phyloP scores from a whole-genome alignment of 83 land plant genomes.

The Picea abies region DNA sequence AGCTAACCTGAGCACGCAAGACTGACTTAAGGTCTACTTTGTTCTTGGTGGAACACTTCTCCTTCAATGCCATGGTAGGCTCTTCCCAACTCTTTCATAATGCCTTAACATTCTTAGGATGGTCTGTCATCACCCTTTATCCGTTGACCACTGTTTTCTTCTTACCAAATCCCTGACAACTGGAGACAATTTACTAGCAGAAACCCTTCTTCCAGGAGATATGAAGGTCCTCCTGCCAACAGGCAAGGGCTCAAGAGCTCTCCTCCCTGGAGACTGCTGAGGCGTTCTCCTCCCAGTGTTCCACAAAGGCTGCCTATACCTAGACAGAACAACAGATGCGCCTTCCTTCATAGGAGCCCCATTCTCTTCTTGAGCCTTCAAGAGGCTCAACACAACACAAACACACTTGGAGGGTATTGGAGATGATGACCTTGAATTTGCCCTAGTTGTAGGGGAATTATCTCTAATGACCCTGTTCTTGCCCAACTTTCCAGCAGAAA shows the following conservation, averaged over 20 bases:
- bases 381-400: conserved; percentile 57
- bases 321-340: conserved; percentile 63
- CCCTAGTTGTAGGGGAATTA: conserved; percentile 38
- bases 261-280: conserved; percentile 35
- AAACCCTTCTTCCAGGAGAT: conserved; percentile 65
- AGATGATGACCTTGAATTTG: conserved; percentile 26
- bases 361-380: conserved; percentile 40
- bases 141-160: conserved; percentile 54
- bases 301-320: conserved; percentile 75
- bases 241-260: conserved; percentile 16
- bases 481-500: conserved; percentile 23
- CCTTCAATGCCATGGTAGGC: conserved; percentile 20
- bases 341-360: conserved; percentile 42
- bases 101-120: conserved; percentile 33
- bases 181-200: conserved; percentile 47
- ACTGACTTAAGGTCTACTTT: conserved; percentile 44
- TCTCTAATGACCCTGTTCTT: conserved; percentile 28
- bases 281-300: conserved; percentile 30
- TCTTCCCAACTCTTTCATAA: conserved; percentile 68
- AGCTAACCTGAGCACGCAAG: conserved; percentile 55
- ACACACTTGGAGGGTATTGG: conserved; percentile 26
- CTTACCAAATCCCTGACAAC: conserved; percentile 27
- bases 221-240: conserved; percentile 28
- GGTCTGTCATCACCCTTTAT: conserved; percentile 43
- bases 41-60: conserved; percentile 19